Base-by-base conservation (phyloP, 1,284 basidiomycete genomes). In the Marasmius fiardii region DNA sequence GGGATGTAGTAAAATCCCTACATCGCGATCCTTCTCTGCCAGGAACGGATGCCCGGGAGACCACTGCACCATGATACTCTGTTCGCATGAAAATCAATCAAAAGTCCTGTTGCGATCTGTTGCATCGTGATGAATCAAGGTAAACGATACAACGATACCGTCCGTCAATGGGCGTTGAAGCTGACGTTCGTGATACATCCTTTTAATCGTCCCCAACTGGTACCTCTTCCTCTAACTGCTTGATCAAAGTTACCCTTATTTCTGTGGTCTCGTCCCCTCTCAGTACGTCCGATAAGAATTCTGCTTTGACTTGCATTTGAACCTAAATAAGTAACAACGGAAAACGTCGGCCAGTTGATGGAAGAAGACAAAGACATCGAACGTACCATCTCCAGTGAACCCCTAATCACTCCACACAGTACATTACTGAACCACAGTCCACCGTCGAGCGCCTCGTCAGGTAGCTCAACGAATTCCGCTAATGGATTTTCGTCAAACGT, bases 351-450 rank as follows among this genome's bases (percentile, higher is more conserved):
- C 61, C 56, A 50, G 56, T n/a, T n/a, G 31, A 43, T 52, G 41
- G 53, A 47, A 50, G 47, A 44, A 34, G 51, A 16, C 54, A 52
- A 35, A 47, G 53, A 54, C 35, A 82, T 62, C 64, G 23, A 11
- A 4, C 37, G 11, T 34, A 97, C 97, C 97, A 99, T 99, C 74
- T 99, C 97, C 51, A 99, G 70, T 23, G 95, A 86, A 1, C 97
- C 97, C 53, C 95, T 78, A 48, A 99, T 72, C 1, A 99, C 96
- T 2, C 97, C 97, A 62, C 93, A 96, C 0, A 97, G 74, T 26
- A 99, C 88, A 70, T 99, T 99, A 68, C 92, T 94, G 71, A 95
- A 99, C 93, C 94, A 97, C 33, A 99, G 74, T 0, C 95, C 95
- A 10, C 92, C 92, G 67, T 94, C 91, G 48, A 94, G 75, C 4